Conservation (phyloP, 2,329 filamentous ascomycete species). For the Alternaria incomplexa region DNA sequence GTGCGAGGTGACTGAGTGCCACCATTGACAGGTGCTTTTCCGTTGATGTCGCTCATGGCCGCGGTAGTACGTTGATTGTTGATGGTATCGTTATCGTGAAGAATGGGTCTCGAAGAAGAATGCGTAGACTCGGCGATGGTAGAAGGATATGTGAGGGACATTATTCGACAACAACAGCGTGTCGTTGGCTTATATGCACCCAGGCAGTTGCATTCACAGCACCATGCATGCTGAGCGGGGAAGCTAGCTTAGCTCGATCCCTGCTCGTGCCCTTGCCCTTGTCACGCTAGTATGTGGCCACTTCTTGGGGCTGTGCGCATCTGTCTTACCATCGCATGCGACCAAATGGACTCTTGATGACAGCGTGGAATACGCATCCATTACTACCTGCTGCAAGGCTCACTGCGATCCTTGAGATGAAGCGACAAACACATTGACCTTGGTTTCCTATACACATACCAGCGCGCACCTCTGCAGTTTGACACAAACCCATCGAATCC, state of each 20-base stretch:
- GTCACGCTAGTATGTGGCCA: constrained; percentile 13
- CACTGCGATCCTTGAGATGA: background rate
- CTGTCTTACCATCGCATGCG: constrained; percentile 8
- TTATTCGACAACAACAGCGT: constrained; percentile 11
- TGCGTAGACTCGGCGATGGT: constrained; percentile 27
- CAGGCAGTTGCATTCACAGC: constrained; percentile 7
- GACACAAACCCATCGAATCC: background rate
- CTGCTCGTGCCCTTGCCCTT: constrained; percentile 1
- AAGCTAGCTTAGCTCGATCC: constrained; percentile 21
- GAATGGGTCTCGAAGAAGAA: constrained; percentile 34
- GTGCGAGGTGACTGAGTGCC: constrained; percentile 6
- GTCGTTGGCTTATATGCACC: constrained; percentile 28
- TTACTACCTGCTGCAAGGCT: background rate
- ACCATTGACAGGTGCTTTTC: constrained; percentile 46
- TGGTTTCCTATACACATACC: background rate
- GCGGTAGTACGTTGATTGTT: constrained; percentile 14
- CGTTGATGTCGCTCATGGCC: constrained; percentile 43
- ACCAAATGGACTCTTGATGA: background rate
- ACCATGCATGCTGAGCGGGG: constrained; percentile 22
- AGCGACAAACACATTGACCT: background rate
- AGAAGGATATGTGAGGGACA: constrained; percentile 14
- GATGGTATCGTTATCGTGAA: constrained; percentile 17
- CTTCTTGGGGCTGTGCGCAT: constrained; percentile 22
- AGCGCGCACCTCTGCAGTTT: background rate
- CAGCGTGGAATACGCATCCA: background rate